Conservation (phyloP, 805 yeast species). For the Metschnikowia drakensbergensis region DNA sequence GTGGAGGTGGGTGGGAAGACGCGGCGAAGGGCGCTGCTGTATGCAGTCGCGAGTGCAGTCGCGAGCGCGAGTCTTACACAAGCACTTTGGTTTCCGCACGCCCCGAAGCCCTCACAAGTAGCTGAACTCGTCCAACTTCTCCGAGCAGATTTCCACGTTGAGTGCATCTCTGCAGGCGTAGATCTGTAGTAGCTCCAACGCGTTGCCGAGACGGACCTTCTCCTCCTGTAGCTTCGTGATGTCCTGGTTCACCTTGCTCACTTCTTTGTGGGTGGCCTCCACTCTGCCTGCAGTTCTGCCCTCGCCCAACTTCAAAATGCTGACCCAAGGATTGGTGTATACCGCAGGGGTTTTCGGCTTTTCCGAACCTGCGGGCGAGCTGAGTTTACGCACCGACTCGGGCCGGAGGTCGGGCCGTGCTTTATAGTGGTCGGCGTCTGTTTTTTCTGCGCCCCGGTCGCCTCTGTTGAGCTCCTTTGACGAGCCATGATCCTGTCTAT, state of each 20-base stretch:
- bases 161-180: constrained; percentile 32
- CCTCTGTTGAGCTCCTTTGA: background rate
- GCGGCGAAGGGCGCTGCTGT: background rate
- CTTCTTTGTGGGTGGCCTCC: constrained; percentile 25
- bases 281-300: constrained; percentile 23
- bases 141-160: constrained; percentile 38
- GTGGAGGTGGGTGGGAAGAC: background rate
- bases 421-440: background rate
- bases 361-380: constrained; percentile 1
- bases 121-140: constrained; percentile 49
- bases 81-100: too few species aligned
- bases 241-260: constrained; percentile 23
- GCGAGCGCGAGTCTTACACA: too few species aligned
- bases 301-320: constrained; percentile 26
- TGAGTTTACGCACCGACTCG: background rate
- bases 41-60: too few species aligned
- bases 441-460: background rate
- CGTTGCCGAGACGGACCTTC: constrained; percentile 18
- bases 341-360: background rate
- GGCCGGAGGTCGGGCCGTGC: background rate
- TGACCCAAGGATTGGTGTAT: constrained; percentile 31
- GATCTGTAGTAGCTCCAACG: constrained; percentile 13
- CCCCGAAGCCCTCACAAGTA: constrained; percentile 23
- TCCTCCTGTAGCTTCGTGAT: constrained; percentile 25
- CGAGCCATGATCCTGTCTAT: background rate